Evolutionary conservation across 1,284 basidiomycete genomes (phyloP).

Genomic region (Ceratobasidium papillatum): DNA sequence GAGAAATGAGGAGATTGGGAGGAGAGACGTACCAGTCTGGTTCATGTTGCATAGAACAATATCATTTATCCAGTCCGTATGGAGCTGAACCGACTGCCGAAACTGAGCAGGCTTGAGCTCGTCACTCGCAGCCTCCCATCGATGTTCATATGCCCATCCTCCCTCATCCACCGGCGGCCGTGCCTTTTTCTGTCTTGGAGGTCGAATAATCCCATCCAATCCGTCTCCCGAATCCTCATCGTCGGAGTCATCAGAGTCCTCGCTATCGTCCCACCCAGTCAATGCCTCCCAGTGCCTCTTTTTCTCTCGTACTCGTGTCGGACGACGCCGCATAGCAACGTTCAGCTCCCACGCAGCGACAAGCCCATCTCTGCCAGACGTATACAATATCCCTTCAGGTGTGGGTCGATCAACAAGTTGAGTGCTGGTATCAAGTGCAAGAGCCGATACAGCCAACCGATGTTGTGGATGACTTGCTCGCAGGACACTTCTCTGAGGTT

Average conservation of each 20-base stretch:
- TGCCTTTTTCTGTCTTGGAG: slow-evolving; percentile 6
- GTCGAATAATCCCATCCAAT: slow-evolving; percentile 57
- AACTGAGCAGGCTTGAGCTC: slow-evolving; percentile 59
- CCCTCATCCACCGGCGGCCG: slow-evolving; percentile 51
- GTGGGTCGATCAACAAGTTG: slow-evolving; percentile 65
- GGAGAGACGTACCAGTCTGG: slow-evolving; percentile 72
- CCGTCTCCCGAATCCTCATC: slow-evolving; percentile 53
- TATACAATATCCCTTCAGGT: slow-evolving; percentile 93
- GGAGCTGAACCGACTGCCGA: slow-evolving; percentile 84
- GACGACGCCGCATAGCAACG: slow-evolving; percentile 58
- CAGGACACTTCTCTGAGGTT: slow-evolving; percentile 34
- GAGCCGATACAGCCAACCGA: slow-evolving; percentile 83
- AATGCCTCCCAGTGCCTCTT: slow-evolving; percentile 72
- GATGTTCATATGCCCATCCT: slow-evolving; percentile 67
- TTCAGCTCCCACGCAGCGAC: slow-evolving; percentile 92
- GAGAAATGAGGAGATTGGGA: background rate
- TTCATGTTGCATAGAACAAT: slow-evolving; percentile 91
- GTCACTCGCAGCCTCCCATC: slow-evolving; percentile 77
- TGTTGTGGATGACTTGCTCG: slow-evolving; percentile 70
- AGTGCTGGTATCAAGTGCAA: slow-evolving; percentile 88
- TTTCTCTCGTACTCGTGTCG: slow-evolving; percentile 48
- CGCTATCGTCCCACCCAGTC: slow-evolving; percentile 81
- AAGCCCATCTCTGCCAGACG: slow-evolving; percentile 91
- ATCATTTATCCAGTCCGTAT: slow-evolving; percentile 98
- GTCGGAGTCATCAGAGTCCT: slow-evolving; percentile 56